Percentiles rank a stretch among this genome's conserved stretches.
These are phyloP conservation scores for Cynara cardunculus DNA, from an alignment of 129 eudicot genomes.

Conservation along the genomic window DNA sequence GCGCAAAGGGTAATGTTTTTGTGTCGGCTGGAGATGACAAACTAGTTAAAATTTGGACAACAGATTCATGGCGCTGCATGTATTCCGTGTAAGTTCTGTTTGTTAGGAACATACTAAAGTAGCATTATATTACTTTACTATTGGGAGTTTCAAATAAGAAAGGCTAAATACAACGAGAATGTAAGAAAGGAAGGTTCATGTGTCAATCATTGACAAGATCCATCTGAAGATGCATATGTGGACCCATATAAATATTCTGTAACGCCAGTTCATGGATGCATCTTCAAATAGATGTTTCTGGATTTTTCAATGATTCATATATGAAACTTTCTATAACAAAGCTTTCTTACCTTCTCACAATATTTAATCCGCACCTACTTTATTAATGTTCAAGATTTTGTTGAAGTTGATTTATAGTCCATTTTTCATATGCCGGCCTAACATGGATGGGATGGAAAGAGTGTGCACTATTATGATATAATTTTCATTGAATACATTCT, in stretches of 20 bases:
- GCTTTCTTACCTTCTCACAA: too few relatives aligned
- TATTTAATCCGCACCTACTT: not conserved
- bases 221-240: not conserved
- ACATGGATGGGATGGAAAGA: too few relatives aligned
- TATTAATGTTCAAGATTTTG: not conserved
- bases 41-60: conserved; percentile 70
- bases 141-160: not conserved
- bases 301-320: too few relatives aligned
- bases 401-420: not conserved
- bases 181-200: too few relatives aligned
- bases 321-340: not conserved
- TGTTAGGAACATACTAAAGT: not conserved
- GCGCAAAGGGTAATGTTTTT: conserved; percentile 74
- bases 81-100: conserved; percentile 61
- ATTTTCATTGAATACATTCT: not conserved
- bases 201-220: too few relatives aligned
- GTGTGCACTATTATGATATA: not conserved
- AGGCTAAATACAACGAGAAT: too few relatives aligned
- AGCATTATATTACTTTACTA: not conserved
- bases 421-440: not conserved
- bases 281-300: too few relatives aligned
- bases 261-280: too few relatives aligned
- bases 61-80: conserved; percentile 76
- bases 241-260: too few relatives aligned
- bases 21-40: conserved; percentile 97